Conservation (phyloP, 495 filamentous ascomycete genomes). For the Podospora australis region DNA sequence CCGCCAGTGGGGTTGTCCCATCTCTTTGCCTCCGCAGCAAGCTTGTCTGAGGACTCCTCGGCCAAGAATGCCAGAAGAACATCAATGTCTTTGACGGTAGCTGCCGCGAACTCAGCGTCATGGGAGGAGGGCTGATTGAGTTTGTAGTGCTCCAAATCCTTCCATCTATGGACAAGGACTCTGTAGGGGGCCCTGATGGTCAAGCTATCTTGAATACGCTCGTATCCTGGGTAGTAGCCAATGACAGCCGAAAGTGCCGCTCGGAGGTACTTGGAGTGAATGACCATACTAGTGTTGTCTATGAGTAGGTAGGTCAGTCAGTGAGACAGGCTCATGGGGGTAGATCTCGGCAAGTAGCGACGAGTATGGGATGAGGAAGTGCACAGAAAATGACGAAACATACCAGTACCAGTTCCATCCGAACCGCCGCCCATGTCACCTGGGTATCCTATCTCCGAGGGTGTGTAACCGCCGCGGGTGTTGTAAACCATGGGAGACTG, state of each 20-base stretch:
- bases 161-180: slow-evolving; percentile 30
- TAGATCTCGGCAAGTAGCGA: no score
- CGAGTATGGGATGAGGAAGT: no score
- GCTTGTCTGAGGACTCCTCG: slow-evolving; percentile 16
- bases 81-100: slow-evolving; percentile 32
- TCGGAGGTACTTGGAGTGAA: slow-evolving; percentile 32
- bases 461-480: background rate
- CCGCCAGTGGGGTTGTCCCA: slow-evolving; percentile 20
- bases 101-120: slow-evolving; percentile 25
- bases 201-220: slow-evolving; percentile 20
- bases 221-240: slow-evolving; percentile 25
- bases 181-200: slow-evolving; percentile 29
- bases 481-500: background rate
- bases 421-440: no score
- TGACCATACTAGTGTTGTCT: slow-evolving; percentile 29
- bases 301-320: no score
- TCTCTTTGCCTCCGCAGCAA: slow-evolving; percentile 25
- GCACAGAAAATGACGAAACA: no score
- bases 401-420: no score
- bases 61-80: slow-evolving; percentile 31
- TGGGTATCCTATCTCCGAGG: no score
- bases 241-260: slow-evolving; percentile 35
- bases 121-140: slow-evolving; percentile 27
- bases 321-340: no score
- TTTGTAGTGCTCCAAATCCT: slow-evolving; percentile 28